phyloP scores from a whole-genome alignment of 805 yeast species.

The Kluyveromyces wickerhamii region DNA sequence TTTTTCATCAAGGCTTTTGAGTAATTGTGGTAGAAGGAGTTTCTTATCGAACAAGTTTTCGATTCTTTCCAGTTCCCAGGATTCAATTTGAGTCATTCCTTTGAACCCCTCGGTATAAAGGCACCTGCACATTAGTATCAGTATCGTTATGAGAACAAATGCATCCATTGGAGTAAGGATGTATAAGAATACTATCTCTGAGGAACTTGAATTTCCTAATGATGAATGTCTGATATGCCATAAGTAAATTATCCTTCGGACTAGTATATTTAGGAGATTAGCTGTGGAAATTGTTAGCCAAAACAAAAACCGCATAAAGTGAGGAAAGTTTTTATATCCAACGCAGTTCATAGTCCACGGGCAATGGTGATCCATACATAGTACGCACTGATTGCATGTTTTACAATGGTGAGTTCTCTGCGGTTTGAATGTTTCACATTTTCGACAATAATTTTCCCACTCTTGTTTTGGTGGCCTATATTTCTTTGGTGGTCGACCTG shows the following conservation, averaged over 20 bases:
- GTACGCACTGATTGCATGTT: conserved; percentile 61
- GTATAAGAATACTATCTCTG: conserved; percentile 48
- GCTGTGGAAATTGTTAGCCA: conserved; percentile 54
- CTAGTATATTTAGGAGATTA: conserved; percentile 37
- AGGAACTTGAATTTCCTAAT: conserved; percentile 42
- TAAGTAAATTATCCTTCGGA: conserved; percentile 33
- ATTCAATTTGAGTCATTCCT: conserved; percentile 85
- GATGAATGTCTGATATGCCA: conserved; percentile 49
- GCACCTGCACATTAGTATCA: conserved; percentile 54
- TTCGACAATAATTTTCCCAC: conserved; percentile 66
- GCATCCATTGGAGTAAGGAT: conserved; percentile 45
- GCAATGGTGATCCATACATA: conserved; percentile 89
- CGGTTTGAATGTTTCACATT: conserved; percentile 69
- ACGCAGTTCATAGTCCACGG: conserved; percentile 94
- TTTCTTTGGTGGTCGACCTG: conserved; percentile 58
- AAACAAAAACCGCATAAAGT: conserved; percentile 65
- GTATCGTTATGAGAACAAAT: conserved; percentile 55
- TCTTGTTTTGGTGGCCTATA: conserved; percentile 38
- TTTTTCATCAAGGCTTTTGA: conserved; percentile 39
- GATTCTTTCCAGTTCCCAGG: conserved; percentile 85
- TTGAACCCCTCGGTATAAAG: conserved; percentile 41
- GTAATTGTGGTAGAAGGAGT: conserved; percentile 39
- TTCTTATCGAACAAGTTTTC: conserved; percentile 54
- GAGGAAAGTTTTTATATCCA: conserved; percentile 70
- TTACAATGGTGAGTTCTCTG: conserved; percentile 84